Conservation (phyloP, 352 stramenopile genomes). For the Phytophthora aleatoria region DNA sequence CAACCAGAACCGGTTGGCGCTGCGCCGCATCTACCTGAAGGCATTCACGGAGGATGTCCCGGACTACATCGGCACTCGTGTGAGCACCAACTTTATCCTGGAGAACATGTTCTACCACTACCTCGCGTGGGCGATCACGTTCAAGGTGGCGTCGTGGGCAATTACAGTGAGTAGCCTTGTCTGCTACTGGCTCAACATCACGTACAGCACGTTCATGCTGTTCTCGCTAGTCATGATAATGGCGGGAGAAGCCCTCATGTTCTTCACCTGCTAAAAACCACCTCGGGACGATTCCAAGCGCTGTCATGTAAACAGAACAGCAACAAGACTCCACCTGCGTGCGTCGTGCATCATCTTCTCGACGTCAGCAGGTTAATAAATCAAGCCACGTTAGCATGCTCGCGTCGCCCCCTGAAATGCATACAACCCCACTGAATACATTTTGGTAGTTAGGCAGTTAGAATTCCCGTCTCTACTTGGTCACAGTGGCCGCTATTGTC, state of each 20-base stretch:
- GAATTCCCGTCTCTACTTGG: conserved; percentile 23
- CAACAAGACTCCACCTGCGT: conserved; percentile 4
- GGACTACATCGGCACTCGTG: conserved; percentile 59
- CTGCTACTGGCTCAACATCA: conserved; percentile 59
- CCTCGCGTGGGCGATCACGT: conserved; percentile 71
- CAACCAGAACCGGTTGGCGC: conserved; percentile 80
- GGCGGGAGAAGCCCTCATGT: conserved; percentile 73
- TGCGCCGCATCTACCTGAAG: conserved; percentile 81
- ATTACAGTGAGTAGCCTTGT: conserved; percentile 42
- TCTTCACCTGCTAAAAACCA: conserved; percentile 71
- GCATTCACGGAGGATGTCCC: conserved; percentile 77
- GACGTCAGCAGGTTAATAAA: conserved; percentile 7
- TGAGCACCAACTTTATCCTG: conserved; percentile 57
- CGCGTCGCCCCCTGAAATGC: conserved; percentile 11
- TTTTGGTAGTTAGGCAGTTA: conserved; percentile 28
- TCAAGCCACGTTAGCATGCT: not conserved
- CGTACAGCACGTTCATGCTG: conserved; percentile 64
- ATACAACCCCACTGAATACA: conserved; percentile 33
- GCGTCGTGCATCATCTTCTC: conserved; percentile 31
- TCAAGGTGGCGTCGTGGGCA: conserved; percentile 63
- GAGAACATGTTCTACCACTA: conserved; percentile 70
- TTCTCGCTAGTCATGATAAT: conserved; percentile 55
- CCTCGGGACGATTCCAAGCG: conserved; percentile 15
- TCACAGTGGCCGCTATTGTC: not conserved
- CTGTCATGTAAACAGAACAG: conserved; percentile 1